phyloP scores from a whole-genome alignment of 192 early-diverging fungal species.

The Piromyces finnis region DNA sequence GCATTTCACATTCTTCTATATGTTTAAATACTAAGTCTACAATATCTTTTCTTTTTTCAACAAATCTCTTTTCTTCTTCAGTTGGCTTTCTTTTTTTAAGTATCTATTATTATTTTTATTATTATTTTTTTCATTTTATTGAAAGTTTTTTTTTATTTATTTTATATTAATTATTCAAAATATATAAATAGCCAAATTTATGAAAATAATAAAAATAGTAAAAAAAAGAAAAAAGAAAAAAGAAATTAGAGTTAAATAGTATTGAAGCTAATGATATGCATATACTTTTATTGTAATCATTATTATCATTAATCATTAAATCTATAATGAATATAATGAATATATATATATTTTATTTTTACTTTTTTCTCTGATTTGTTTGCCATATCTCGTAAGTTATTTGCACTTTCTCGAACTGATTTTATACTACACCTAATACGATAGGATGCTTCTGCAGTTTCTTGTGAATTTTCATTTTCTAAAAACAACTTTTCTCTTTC shows the following conservation, averaged over 20 bases:
- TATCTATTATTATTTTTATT: conserved; percentile 4
- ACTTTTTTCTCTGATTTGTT: conserved; percentile 34
- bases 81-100: conserved; percentile 2
- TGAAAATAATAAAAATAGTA: too few species aligned
- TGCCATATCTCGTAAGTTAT: conserved; percentile 18
- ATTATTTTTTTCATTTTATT: neutral
- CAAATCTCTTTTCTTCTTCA: neutral
- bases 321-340: neutral
- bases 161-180: too few species aligned
- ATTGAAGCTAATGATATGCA: too few species aligned
- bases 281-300: too few species aligned
- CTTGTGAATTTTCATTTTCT: conserved; percentile 24
- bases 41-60: conserved; percentile 27
- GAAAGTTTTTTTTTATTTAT: too few species aligned
- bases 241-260: too few species aligned
- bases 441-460: conserved; percentile 38
- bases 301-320: too few species aligned
- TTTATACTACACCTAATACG: conserved; percentile 28
- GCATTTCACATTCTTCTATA: conserved; percentile 37
- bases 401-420: conserved; percentile 17
- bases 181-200: too few species aligned
- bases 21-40: conserved; percentile 24
- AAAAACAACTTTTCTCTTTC: neutral
- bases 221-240: too few species aligned
- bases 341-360: neutral